Base-by-base conservation (phyloP, 139 green algal species). In the Asterochloris sp. region DNA sequence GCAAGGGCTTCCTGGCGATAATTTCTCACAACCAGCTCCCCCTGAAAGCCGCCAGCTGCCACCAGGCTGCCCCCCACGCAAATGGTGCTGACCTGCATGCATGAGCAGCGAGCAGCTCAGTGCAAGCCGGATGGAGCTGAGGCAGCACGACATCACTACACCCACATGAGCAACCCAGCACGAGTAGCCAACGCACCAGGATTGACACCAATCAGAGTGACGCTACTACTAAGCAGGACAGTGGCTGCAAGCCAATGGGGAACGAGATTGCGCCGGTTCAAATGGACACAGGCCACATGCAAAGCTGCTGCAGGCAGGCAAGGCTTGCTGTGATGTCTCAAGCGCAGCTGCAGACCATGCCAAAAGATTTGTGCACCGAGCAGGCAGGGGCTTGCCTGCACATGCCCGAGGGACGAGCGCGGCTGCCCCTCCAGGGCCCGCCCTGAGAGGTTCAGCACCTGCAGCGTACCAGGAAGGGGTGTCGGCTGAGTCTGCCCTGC, bases 41-140 rank as follows among this genome's bases (percentile, higher is more conserved):
- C 95, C 13, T 81, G 79, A 80, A 98, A 98, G 29, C 95, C 90
- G 16, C 96, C 96, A 4, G 89, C 92, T 6, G 91, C 92, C 29
- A 97, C 15, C 82, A 98, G 83, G 29, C 89, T 91, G 29, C 90
- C 74, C 61, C 86, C 80, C 17, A 92, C 89, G 74, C 91, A 94
- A 81, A 96, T 81, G 11, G 96, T 98, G 87, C 87, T 93, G 62
- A 98, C 89, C 89, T 96, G 91, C 17, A 93, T 86, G 38, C 81
- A 73, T 16, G 85, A 84, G 16, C 91, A 23, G 29, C 80, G 75
- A 54, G 76, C 79, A 19, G 83, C 69, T 15, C 71, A 73, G 21
- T 61, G 62, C 15, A n/a, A 61, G 27, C 27, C 29, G 21, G 77
- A 62, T 71, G 66, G 2, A 26, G 1, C 66, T 26, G 66, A 21